These are phyloP conservation scores for Colletotrichum sp. DNA, from an alignment of 2,329 filamentous ascomycete species.

Conservation along the genomic window DNA sequence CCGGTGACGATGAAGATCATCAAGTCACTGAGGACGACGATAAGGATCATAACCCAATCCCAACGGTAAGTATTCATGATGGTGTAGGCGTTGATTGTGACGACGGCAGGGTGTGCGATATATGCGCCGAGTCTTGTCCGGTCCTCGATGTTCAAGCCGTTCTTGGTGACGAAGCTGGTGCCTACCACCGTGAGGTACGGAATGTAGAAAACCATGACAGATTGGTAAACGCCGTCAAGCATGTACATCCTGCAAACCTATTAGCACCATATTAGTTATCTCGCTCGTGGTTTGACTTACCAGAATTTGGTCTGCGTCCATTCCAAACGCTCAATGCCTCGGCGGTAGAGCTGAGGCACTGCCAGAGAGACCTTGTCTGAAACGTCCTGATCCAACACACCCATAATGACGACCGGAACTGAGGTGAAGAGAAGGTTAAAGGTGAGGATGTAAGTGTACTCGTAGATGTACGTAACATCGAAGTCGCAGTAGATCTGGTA, in stretches of 20 bases:
- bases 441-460: conserved; percentile 96
- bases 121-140: conserved; percentile 86
- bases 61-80: conserved; percentile 96
- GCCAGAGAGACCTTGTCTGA: conserved; percentile 92
- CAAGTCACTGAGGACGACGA: conserved; percentile 81
- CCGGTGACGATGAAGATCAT: conserved; percentile 97
- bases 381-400: conserved; percentile 96
- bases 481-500: conserved; percentile 96
- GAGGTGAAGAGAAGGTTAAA: conserved; percentile 98
- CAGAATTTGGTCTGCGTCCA: conserved; percentile 98
- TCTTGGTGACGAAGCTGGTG: conserved; percentile 72
- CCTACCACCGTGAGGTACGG: conserved; percentile 80
- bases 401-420: conserved; percentile 92
- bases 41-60: conserved; percentile 94
- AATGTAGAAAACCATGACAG: conserved; percentile 90
- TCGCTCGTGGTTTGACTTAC: conserved; percentile 56
- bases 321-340: conserved; percentile 93
- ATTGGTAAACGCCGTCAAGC: conserved; percentile 94
- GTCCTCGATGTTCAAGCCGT: conserved; percentile 79
- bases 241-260: conserved; percentile 77
- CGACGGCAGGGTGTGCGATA: conserved; percentile 81
- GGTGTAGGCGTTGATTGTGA: conserved; percentile 93
- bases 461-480: conserved; percentile 95
- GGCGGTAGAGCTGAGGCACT: conserved; percentile 92
- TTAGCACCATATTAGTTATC: conserved; percentile 28